phyloP scores from a whole-genome alignment of 495 filamentous ascomycete genomes.

The Daldinia decipiens region DNA sequence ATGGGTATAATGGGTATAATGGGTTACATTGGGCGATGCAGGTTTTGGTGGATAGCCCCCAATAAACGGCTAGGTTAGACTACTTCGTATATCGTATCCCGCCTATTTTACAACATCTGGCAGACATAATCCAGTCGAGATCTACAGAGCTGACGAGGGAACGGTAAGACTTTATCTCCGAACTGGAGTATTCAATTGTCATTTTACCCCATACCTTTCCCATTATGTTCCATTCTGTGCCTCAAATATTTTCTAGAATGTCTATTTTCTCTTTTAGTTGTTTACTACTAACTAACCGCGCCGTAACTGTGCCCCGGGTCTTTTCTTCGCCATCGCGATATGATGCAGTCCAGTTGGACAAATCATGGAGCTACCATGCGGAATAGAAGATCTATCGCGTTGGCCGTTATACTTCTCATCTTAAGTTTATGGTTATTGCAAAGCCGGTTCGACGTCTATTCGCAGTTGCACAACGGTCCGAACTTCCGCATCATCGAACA shows the following conservation, averaged over 20 bases:
- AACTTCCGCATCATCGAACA: neutral
- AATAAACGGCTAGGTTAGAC: constrained; percentile 1
- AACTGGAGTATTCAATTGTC: neutral
- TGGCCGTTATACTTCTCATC: constrained; percentile 9
- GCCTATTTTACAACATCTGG: constrained; percentile 9
- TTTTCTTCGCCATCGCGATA: constrained; percentile 10
- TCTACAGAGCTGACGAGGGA: constrained; percentile 2
- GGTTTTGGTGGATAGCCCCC: neutral
- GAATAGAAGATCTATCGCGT: constrained; percentile 7
- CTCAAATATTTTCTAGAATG: constrained; percentile 7
- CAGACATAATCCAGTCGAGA: constrained; percentile 7
- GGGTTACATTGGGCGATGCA: constrained; percentile 11
- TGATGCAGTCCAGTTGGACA: constrained; percentile 20
- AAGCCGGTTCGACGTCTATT: constrained; percentile 11
- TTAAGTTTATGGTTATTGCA: constrained; percentile 12
- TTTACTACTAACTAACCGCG: neutral
- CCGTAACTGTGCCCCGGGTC: constrained; percentile 1
- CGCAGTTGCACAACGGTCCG: neutral
- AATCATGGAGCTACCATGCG: constrained; percentile 11
- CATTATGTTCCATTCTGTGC: constrained; percentile 7
- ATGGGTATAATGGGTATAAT: too few species aligned
- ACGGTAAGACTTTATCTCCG: constrained; percentile 13
- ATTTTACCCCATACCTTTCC: constrained; percentile 4
- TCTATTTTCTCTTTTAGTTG: neutral
- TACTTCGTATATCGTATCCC: constrained; percentile 16